Base-by-base conservation (phyloP, 1,284 basidiomycete genomes). In the Tetrapyrgos nigripes region DNA sequence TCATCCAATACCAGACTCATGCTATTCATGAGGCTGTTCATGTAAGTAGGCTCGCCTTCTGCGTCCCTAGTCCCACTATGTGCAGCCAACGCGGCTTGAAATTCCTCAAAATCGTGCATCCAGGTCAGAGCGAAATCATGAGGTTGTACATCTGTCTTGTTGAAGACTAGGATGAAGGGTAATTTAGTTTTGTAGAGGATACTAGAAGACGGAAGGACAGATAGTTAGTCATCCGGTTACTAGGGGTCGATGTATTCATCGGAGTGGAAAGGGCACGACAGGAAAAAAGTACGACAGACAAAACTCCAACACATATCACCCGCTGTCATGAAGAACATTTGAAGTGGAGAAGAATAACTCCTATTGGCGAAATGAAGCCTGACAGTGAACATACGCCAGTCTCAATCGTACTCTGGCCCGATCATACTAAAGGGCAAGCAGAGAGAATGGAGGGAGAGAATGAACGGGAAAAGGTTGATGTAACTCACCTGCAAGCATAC, bases 1-100 rank as follows among this genome's bases (percentile, higher is more conserved):
- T 99, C 97, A 71, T 99, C 97, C 57, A 99, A 78, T 6, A 99
- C 96, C 49, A 99, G 79, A 73, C 95, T 96, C 97, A 99, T 99
- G 71, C 93, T 96, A 68, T 97, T 96, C 97, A 99, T 99, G 62
- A 99, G 80, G 70, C 94, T 96, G 75, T 95, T 97, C 94, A 98
- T 97, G 75, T 98, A 99, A 46, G 93, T 97, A 51, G 93, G 92
- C 68, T 97, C 96, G 46, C 94, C 96, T 62, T 94, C 92, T 9
- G 89, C 82, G 68, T 94, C 92, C 45, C 83, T 80, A 17, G 87
- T 83, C 8, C 86, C 85, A 46, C 79, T 73, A 67, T 91, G 88
- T 1, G 84, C 76, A 0, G 87, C 84, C 59, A 93, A 76, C 9
- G 92, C 91, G 4, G 76, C 82, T 64, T 95, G 92, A 72, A 93